A percentile compares a stretch with the other conserved stretches of the same genome.
These are phyloP conservation scores for Fusarium piperis DNA, from an alignment of 2,329 filamentous ascomycete genomes.

Conservation along the genomic window DNA sequence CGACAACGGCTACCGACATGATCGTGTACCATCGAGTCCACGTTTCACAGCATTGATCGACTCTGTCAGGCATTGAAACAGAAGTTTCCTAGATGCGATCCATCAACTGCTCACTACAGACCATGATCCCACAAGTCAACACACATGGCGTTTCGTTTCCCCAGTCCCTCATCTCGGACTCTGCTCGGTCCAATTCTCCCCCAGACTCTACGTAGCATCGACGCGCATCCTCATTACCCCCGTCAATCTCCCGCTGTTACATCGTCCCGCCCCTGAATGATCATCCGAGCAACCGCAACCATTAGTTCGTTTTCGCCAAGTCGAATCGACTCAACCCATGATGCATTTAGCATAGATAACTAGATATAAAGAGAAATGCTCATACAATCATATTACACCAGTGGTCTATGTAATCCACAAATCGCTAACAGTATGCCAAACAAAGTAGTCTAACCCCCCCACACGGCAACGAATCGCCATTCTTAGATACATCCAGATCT, in stretches of 20 bases:
- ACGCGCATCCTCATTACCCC: conserved; percentile 13
- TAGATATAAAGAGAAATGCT: not conserved
- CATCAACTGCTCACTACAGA: not conserved
- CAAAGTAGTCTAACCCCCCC: conserved; percentile 5
- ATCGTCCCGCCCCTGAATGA: conserved; percentile 13
- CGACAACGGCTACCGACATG: not conserved
- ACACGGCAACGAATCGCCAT: conserved; percentile 8
- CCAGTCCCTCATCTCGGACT: conserved; percentile 35
- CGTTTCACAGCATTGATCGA: not conserved
- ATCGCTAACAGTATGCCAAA: conserved; percentile 31
- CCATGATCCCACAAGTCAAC: not conserved
- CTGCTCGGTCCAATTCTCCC: conserved; percentile 29
- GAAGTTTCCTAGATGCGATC: not conserved
- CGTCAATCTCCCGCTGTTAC: conserved; percentile 24
- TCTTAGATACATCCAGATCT: conserved; percentile 18
- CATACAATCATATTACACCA: conserved; percentile 24
- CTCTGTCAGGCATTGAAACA: not conserved
- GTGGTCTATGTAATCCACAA: conserved; percentile 26
- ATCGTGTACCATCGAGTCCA: not conserved
- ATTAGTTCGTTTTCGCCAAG: not conserved
- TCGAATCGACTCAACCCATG: not conserved
- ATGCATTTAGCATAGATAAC: not conserved
- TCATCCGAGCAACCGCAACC: not conserved
- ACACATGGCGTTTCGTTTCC: conserved; percentile 20
- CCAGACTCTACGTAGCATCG: conserved; percentile 20